Base-by-base conservation (phyloP, 495 filamentous ascomycete genomes). In the Penicillium angulare region DNA sequence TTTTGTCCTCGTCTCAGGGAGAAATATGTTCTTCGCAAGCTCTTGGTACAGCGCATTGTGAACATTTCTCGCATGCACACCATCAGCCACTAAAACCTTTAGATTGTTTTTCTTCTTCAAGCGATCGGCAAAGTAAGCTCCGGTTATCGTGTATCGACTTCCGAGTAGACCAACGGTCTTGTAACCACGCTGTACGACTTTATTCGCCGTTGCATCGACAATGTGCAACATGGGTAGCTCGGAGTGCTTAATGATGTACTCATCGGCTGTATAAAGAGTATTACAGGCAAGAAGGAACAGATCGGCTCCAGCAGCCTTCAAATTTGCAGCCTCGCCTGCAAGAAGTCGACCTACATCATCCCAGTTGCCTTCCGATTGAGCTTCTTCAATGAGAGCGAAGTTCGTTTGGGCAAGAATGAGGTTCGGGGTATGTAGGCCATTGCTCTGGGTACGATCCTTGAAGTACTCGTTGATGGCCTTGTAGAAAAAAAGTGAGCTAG, bases 331-430 rank as follows among this genome's bases (percentile, higher is more conserved):
- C 10, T 47, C 36, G 12, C 21, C 12, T 23, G 29, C 16, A 0
- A 58, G 15, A 2, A 26, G 6, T 15, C 32, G 18, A 26, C 17
- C 50, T 4, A 55, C 45, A 17, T 44, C 46, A 33, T 59, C 56
- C 50, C 56, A 59, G n/a, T 51, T 10, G 10, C 41, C 53, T 7
- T 55, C 33, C 7, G 7, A 12, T 1, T 43, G 45, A 12, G 47
- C 47, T 7, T 23, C 20, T 24, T 46, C 34, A 21, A 64, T 50
- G 12, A 50, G 44, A 10, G 29, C 45, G 24, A 58, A 58, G 43
- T 64, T 59, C 29, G 57, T 55, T 33, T 60, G 61, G 35, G 50
- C 38, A 4, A 64, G 17, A 22, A 64, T 41, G 15, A 42, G 32
- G 12, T 24, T 60, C 9, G 59, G 36, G 24, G 55, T 50, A 36